phyloP scores from a whole-genome alignment of 2,329 filamentous ascomycete genomes.

The Phoma sp. region DNA sequence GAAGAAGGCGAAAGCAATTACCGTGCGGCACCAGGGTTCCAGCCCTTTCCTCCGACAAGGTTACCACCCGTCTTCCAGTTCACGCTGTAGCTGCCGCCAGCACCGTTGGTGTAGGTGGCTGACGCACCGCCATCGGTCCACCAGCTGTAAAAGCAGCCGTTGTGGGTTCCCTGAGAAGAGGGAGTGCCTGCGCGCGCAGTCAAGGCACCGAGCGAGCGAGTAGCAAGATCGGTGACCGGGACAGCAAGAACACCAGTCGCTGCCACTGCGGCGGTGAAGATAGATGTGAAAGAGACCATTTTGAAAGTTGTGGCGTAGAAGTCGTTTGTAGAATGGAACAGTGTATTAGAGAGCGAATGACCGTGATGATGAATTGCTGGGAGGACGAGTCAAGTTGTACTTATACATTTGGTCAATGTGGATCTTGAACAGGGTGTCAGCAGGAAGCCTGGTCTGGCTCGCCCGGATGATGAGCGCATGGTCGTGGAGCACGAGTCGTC shows the following conservation, averaged over 20 bases:
- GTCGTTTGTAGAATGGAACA: conserved; percentile 15
- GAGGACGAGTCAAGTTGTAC: conserved; percentile 19
- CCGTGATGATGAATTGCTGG: conserved; percentile 16
- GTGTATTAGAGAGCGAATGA: conserved; percentile 17
- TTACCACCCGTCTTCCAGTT: conserved; percentile 60
- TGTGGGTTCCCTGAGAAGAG: conserved; percentile 59
- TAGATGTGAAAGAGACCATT: conserved; percentile 40
- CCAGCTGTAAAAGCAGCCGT: conserved; percentile 67
- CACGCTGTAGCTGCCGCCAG: conserved; percentile 58
- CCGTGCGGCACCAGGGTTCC: conserved; percentile 60
- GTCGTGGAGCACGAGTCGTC: conserved; percentile 18
- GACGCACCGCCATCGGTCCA: conserved; percentile 62
- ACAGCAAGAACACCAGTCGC: conserved; percentile 34
- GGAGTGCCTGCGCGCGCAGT: conserved; percentile 50
- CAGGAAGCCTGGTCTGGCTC: conserved; percentile 12
- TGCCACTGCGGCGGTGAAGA: conserved; percentile 35
- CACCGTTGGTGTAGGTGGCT: conserved; percentile 63
- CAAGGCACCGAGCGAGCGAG: conserved; percentile 42
- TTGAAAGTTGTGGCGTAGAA: conserved; percentile 13
- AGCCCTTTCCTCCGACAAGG: conserved; percentile 66
- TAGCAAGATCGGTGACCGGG: conserved; percentile 45
- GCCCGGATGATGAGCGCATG: conserved; percentile 21
- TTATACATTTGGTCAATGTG: conserved; percentile 26
- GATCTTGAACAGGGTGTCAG: conserved; percentile 8
- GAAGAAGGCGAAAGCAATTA: conserved; percentile 37